Conservation (phyloP, 305 asterid genomes). For the Ajuga reptans region DNA sequence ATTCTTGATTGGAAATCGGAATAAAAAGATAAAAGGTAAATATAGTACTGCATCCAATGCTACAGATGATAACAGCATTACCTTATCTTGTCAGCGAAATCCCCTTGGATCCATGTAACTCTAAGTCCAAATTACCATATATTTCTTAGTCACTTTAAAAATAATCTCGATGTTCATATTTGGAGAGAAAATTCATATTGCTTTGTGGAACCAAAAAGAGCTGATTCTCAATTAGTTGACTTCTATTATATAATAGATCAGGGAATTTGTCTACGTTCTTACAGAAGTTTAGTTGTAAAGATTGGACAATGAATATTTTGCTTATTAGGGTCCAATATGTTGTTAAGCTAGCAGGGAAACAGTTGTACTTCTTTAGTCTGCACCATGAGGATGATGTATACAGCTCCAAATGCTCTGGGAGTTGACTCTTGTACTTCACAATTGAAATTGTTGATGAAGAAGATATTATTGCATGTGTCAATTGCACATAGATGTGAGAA, state of each 20-base stretch:
- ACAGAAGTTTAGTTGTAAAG: neutral
- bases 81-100: neutral
- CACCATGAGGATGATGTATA: neutral
- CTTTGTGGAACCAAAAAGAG: neutral
- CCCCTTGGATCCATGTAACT: conserved; percentile 3
- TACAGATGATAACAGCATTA: neutral
- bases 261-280: neutral
- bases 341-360: neutral
- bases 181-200: neutral
- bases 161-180: neutral
- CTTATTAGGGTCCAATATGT: neutral
- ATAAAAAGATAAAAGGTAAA: neutral
- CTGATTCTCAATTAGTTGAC: neutral
- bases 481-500: neutral
- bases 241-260: neutral
- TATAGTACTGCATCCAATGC: neutral
- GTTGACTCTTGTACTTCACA: neutral
- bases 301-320: neutral
- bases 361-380: neutral
- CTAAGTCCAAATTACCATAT: neutral
- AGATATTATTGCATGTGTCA: neutral
- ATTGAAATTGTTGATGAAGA: neutral
- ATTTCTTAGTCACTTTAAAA: neutral
- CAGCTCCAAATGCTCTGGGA: neutral
- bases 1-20: neutral